Conservation (phyloP, 2,329 filamentous ascomycete genomes). For the Fonsecaea nubica region DNA sequence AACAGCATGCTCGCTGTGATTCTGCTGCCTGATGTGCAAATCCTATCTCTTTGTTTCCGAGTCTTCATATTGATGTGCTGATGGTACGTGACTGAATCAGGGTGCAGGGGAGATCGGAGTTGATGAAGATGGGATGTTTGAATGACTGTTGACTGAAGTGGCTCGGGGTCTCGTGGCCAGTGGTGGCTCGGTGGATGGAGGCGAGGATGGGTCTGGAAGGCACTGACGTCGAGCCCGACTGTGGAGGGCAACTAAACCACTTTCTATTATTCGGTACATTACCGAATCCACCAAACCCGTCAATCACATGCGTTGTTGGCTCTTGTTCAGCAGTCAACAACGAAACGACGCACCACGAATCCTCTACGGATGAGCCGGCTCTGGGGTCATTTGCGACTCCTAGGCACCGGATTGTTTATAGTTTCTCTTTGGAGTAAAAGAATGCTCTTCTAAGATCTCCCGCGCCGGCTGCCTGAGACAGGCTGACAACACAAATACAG, state of each 20-base stretch:
- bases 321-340: slow-evolving; percentile 18
- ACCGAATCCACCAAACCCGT: slow-evolving; percentile 5
- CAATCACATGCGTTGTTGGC: slow-evolving; percentile 28
- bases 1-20: slow-evolving; percentile 69
- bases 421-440: slow-evolving; percentile 5
- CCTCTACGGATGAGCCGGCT: slow-evolving; percentile 28
- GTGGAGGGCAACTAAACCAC: slow-evolving; percentile 16
- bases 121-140: slow-evolving; percentile 9
- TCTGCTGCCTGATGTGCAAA: slow-evolving; percentile 65
- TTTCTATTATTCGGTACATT: not conserved
- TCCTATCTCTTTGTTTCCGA: slow-evolving; percentile 26
- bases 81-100: not conserved
- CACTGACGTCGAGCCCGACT: slow-evolving; percentile 21
- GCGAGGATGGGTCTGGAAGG: slow-evolving; percentile 2
- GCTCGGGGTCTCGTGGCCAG: slow-evolving; percentile 16
- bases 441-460: slow-evolving; percentile 4
- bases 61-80: slow-evolving; percentile 32
- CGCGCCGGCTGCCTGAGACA: slow-evolving; percentile 1
- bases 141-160: slow-evolving; percentile 20
- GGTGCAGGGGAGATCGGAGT: slow-evolving; percentile 20
- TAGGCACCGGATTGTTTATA: not conserved
- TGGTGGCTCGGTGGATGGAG: not conserved
- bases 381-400: slow-evolving; percentile 13
- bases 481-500: slow-evolving; percentile 3
- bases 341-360: slow-evolving; percentile 20